phyloP scores from a whole-genome alignment of 108 stramenopile species.

The Poteriospumella lacustris region DNA sequence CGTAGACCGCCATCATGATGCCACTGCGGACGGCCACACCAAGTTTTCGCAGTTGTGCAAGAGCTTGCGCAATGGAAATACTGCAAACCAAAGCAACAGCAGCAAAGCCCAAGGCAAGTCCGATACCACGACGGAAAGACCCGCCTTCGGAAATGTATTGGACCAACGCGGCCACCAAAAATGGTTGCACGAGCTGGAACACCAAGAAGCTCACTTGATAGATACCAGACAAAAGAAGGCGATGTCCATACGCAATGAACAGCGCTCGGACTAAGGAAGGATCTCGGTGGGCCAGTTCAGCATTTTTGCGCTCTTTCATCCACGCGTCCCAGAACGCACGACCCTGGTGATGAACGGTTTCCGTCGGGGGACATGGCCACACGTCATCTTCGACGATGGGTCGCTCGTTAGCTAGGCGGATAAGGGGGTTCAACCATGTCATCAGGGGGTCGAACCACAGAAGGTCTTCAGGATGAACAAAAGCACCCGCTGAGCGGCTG shows the following conservation, averaged over 20 bases:
- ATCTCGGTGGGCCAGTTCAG: not conserved
- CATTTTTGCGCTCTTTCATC: not conserved
- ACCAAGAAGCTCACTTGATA: not conserved
- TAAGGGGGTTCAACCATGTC: not conserved
- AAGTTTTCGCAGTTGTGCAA: not conserved
- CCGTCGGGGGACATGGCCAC: not conserved
- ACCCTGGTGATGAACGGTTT: not conserved
- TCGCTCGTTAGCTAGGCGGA: not conserved
- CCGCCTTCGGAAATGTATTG: not conserved
- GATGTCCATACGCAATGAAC: not conserved
- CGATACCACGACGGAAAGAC: not conserved
- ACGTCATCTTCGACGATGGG: not conserved
- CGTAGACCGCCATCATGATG: constrained; percentile 18
- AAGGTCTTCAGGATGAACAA: not conserved
- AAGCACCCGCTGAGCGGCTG: not conserved
- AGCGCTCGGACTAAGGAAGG: not conserved
- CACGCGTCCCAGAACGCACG: not conserved
- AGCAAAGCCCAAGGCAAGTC: not conserved
- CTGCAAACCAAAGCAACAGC: not conserved
- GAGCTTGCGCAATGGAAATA: not conserved
- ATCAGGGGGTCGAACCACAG: not conserved
- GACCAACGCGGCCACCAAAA: not conserved
- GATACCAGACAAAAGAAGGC: not conserved
- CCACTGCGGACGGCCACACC: not conserved
- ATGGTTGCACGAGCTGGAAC: constrained; percentile 13